phyloP scores from a whole-genome alignment of 176 grass and related monocot species.

The Juncus effusus region DNA sequence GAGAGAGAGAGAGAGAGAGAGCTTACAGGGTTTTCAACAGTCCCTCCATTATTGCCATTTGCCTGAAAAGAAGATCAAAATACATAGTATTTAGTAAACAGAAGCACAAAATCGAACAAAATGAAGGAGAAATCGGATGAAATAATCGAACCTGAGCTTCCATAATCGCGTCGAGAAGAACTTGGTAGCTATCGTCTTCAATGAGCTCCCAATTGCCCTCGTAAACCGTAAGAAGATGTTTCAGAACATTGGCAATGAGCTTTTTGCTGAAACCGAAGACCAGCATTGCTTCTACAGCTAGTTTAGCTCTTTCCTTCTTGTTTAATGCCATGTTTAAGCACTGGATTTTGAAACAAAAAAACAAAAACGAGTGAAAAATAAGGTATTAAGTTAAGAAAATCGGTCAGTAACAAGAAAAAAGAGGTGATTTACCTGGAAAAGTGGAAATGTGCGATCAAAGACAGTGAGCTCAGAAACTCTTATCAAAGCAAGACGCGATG shows the following conservation, averaged over 20 bases:
- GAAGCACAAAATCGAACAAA: not conserved
- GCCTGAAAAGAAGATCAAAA: no score
- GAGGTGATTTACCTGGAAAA: no score
- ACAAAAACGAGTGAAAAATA: no score
- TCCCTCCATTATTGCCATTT: not conserved
- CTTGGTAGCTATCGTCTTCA: conserved; percentile 59
- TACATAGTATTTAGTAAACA: no score
- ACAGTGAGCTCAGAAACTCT: no score
- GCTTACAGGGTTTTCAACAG: not conserved
- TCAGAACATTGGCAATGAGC: conserved; percentile 33
- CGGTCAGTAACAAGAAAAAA: no score
- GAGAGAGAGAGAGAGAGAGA: no score
- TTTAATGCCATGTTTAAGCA: no score
- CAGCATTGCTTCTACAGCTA: conserved; percentile 42
- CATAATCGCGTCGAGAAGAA: conserved; percentile 47
- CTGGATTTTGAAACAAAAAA: no score
- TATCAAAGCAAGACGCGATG: no score
- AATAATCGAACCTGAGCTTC: conserved; percentile 6
- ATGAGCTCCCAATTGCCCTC: conserved; percentile 60
- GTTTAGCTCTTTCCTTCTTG: conserved; percentile 22
- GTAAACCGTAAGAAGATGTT: conserved; percentile 40
- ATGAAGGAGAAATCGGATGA: not conserved
- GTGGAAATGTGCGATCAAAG: no score
- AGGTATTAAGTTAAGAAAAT: no score
- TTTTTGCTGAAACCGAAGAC: conserved; percentile 40